Base-by-base conservation (phyloP, 1,284 basidiomycete genomes). In the Trichosporon coremiiforme region DNA sequence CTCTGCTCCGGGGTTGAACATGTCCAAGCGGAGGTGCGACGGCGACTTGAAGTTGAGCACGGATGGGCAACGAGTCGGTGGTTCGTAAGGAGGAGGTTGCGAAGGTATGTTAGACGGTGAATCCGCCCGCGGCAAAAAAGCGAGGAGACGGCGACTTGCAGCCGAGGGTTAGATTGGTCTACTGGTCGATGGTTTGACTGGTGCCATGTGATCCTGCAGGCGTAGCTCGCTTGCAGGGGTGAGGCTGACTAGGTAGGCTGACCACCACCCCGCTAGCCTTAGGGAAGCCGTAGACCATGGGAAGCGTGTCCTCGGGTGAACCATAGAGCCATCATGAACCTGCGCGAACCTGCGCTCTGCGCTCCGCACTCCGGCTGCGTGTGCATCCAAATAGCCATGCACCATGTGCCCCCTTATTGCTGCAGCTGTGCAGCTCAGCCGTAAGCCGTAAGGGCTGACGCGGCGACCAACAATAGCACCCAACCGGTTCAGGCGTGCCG, bases 61-160 rank as follows among this genome's bases (percentile, higher is more conserved):
- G 57, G 57, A 62, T 62, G 31, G 57, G 57, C 57, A 20, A 35
- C 57, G 57, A 62, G 57, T 33, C 57, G 12, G 57, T 62, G 29
- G 57, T 33, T 62, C 57, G 57, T 62, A 22, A 62, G 57, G 57
- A 62, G 25, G 57, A 15, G 57, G 57, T 62, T 62, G 57, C 57
- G 57, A 62, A 62, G 57, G 57, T 22, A 53, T 53, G 50, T 53
- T 9, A 53, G 50, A 53, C 50, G 50, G 57, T 62, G 29, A 33
- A 62, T 62, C 57, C 31, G 57, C 31, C 29, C 29, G 57, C 57
- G 57, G 57, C 57, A 31, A 17, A 62, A 31, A n/a, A 62, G 57
- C 57, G 31, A 62, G 25, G 29, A 60, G 29, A 62, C 57, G 57
- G 57, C 57, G 57, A 62, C 57, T 62, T 62, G 57, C 33, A 35